Evolutionary conservation across 2,329 filamentous ascomycete genomes (phyloP), one percentile per base, ranked within the genome.

Genomic region (Ophiosphaerella korrae): DNA sequence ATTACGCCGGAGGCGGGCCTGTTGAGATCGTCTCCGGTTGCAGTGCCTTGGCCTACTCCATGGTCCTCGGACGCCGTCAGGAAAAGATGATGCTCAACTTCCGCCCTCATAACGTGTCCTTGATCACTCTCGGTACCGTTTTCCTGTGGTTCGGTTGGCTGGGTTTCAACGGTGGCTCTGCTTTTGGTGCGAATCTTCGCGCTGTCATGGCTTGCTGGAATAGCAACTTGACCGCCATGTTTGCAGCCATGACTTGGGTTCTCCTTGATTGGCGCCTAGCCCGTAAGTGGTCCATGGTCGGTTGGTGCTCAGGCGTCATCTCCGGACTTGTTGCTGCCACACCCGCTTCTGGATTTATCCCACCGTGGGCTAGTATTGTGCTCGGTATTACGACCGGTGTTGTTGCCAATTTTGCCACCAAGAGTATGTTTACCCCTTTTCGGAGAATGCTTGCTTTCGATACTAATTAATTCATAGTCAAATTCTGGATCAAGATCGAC

Each of bases 1-100:
- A 99, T 76, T 99, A 97, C 71, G 94, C 94, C 43, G 94, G 94
- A 59, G 94, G 94, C 67, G 92, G 93, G 45, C 94, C 94, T 62
- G 94, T 99, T 82, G 94, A 99, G 78, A 97, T 99, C 66, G 90
- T 85, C 54, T 97, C 94, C 50, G 94, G 94, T 72, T 81, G 96
- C 77, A 94, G 91, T 37, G 94, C 93, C 26, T 82, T 97, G 40
- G 94, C 94, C 60, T 99, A 97, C 80, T 96, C 92, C 2, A 88
- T 90, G 90, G 87, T 97, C 33, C 89, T 99, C 54, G 94, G 94
- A 63, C 90, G 92, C 70, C 91, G 94, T 62, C 94, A 97, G 79
- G 93, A 97, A 80, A 94, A 92, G 80, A 97, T 97, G 92, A 97
- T 97, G 90, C 85, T 97, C 77, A 97, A 97, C 84, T 97, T 97